These are phyloP conservation scores for Telfairia occidentalis DNA, from an alignment of 331 rosid species.

Conservation along the genomic window DNA sequence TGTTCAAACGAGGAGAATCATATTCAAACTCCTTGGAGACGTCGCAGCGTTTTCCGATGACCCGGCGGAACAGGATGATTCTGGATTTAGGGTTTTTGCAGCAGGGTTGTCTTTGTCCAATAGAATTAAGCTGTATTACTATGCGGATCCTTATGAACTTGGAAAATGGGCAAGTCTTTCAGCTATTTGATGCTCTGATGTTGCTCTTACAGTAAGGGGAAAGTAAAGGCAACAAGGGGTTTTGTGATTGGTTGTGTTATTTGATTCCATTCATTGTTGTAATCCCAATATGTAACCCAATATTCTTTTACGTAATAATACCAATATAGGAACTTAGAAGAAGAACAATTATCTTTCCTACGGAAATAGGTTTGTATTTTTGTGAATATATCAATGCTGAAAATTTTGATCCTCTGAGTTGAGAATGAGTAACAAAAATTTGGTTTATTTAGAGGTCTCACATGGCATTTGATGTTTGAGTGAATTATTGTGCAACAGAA, in stretches of 20 bases:
- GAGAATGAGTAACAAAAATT: neutral
- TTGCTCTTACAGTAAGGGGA: neutral
- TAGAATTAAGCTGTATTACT: constrained; percentile 61
- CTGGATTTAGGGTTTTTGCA: constrained; percentile 44
- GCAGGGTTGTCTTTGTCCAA: constrained; percentile 66
- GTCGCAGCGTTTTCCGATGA: constrained; percentile 74
- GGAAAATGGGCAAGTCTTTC: constrained; percentile 96
- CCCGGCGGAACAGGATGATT: constrained; percentile 69
- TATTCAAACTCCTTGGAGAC: constrained; percentile 78
- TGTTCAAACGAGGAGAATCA: constrained; percentile 56
- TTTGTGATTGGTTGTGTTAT: constrained; percentile 24
- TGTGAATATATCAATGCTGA: neutral
- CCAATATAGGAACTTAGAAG: neutral
- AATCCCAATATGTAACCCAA: constrained; percentile 14
- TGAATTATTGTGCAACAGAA: neutral
- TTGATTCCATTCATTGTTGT: constrained; percentile 36
- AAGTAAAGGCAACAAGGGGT: neutral
- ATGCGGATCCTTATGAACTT: constrained; percentile 77
- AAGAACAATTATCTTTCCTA: neutral
- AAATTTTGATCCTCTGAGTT: constrained; percentile 3
- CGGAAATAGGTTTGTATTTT: neutral
- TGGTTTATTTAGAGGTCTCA: neutral
- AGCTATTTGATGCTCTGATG: constrained; percentile 39
- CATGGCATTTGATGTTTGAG: neutral
- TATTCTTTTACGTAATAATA: constrained; percentile 5